Evolutionary conservation across 1,284 basidiomycete species (phyloP).

Genomic region (Naganishia sp.): DNA sequence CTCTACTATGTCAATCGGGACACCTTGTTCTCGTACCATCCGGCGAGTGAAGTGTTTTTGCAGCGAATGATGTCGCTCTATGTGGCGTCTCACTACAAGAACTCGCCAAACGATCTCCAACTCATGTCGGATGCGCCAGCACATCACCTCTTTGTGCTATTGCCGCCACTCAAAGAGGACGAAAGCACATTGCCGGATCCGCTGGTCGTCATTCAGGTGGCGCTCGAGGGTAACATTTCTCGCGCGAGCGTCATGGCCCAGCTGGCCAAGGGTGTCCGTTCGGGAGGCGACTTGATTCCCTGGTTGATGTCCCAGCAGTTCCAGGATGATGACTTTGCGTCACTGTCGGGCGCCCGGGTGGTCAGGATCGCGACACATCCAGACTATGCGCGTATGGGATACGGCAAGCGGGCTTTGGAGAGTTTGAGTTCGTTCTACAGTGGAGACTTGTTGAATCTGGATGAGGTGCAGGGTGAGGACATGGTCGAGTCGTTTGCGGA

Average conservation of each 20-base stretch:
- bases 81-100: constrained; percentile 98
- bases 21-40: constrained; percentile 95
- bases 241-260: constrained; percentile 84
- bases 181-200: constrained; percentile 86
- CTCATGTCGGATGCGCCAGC: constrained; percentile 95
- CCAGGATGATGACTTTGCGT: constrained; percentile 93
- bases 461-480: constrained; percentile 65
- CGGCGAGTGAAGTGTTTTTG: constrained; percentile 92
- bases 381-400: constrained; percentile 96
- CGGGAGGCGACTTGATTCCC: constrained; percentile 93
- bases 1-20: constrained; percentile 95
- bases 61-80: constrained; percentile 99
- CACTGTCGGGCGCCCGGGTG: constrained; percentile 84
- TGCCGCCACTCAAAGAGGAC: constrained; percentile 86
- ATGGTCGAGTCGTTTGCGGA: constrained; percentile 64
- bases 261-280: constrained; percentile 60
- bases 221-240: constrained; percentile 91
- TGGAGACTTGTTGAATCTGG: constrained; percentile 87
- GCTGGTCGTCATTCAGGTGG: constrained; percentile 91
- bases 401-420: constrained; percentile 87
- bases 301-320: constrained; percentile 91
- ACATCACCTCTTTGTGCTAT: constrained; percentile 92
- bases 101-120: constrained; percentile 97
- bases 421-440: constrained; percentile 87
- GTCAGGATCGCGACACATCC: constrained; percentile 97